Evolutionary conservation across 129 eudicot genomes (phyloP), one percentile per base, ranked within the genome.

Genomic region (Helianthus tuberosus): DNA sequence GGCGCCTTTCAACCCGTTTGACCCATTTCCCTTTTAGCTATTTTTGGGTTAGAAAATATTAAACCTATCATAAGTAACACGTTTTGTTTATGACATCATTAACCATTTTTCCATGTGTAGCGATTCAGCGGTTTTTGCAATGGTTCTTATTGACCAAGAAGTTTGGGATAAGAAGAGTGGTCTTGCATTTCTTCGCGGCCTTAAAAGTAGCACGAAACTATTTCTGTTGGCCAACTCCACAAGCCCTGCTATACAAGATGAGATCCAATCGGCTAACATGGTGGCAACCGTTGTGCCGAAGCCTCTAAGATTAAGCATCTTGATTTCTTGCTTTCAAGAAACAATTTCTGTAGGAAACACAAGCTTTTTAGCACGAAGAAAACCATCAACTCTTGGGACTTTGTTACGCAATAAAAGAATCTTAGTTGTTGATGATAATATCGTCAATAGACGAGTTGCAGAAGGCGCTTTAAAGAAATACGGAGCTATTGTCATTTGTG

Each of bases 401-500:
- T 80, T 90, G 43, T 76, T 94, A 27, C 85, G 71, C 43, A 85
- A 82, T 46, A 94, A 76, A 53, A 71, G 69, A 44, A 88, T 94
- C 58, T 82, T 94, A 80, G 99, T 94, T 71, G 99, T 94, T 50
- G 99, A 94, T 80, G 99, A 94, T 72, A 89, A 91, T 77, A 49
- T 48, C 55, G 99, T 94, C 11, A 94, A 94, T 75, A 78, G 93
- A 71, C 83, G 89, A 68, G 99, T 94, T 61, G 99, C 97, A 5
- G 99, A 85, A 83, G 97, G 96, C 59, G 99, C 97, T 55, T 83
- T 94, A 27, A 94, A 88, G 64, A 94, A 88, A 71, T 91, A 88
- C 46, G 99, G 99, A 57, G 97, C 97, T 39, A 70, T 81, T 9
- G 94, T 94, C 51, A 85, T 86, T 4, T 87, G 96, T 79, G 96